These are phyloP conservation scores for Anthostomella pinea DNA, from an alignment of 2,329 filamentous ascomycete species.

Conservation along the genomic window DNA sequence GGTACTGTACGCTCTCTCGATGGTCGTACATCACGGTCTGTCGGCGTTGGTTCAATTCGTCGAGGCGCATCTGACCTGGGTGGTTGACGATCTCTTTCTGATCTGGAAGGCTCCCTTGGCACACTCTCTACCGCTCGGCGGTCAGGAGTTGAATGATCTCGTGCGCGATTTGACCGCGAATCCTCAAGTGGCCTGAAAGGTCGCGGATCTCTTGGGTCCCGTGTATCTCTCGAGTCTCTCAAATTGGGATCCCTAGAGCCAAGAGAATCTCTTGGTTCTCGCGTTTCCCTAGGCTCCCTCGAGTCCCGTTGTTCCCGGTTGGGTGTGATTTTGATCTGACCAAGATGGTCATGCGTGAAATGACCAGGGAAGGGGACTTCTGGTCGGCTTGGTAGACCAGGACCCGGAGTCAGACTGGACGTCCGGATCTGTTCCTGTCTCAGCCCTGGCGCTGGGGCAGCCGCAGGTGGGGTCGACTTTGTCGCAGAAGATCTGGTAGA, in stretches of 20 bases:
- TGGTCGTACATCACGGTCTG: constrained; percentile 38
- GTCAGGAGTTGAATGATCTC: constrained; percentile 41
- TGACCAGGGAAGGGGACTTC: constrained; percentile 54
- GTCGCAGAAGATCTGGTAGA: constrained; percentile 26
- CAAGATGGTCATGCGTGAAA: constrained; percentile 45
- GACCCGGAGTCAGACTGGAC: constrained; percentile 25
- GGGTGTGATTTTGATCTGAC: constrained; percentile 36
- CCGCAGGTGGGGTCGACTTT: constrained; percentile 13
- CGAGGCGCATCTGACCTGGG: constrained; percentile 26
- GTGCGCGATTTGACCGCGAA: constrained; percentile 39
- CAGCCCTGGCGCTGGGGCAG: constrained; percentile 18
- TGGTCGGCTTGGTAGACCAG: constrained; percentile 53
- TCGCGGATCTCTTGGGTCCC: constrained; percentile 35
- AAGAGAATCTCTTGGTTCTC: constrained; percentile 39
- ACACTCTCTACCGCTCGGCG: constrained; percentile 39
- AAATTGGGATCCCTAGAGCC: constrained; percentile 32
- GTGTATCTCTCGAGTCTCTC: constrained; percentile 37
- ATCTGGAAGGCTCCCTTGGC: constrained; percentile 35
- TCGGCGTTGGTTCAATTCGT: constrained; percentile 30
- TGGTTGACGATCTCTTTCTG: constrained; percentile 38
- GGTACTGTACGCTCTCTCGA: constrained; percentile 34
- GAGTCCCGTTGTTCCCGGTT: constrained; percentile 32
- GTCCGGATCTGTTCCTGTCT: constrained; percentile 33
- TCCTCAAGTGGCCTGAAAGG: constrained; percentile 39
- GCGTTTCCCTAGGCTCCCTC: constrained; percentile 25